Evolutionary conservation across 2,329 filamentous ascomycete genomes (phyloP).

Genomic region (Fusarium staphyleae): DNA sequence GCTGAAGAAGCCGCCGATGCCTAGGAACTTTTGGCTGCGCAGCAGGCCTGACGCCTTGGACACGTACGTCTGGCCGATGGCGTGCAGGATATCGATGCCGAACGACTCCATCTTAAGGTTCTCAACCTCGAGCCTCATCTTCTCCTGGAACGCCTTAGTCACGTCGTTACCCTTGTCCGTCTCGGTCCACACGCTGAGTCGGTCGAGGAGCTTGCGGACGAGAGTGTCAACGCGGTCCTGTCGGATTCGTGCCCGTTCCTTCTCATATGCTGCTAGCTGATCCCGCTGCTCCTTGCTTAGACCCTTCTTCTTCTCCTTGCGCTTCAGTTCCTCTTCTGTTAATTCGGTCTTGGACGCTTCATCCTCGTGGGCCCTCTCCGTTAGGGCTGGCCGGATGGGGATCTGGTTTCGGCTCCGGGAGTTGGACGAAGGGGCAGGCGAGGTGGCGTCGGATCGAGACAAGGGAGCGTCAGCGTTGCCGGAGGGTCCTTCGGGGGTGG

Average conservation of each 20-base stretch:
- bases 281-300: constrained; percentile 92
- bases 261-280: constrained; percentile 86
- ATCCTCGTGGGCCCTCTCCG: constrained; percentile 77
- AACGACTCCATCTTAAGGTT: constrained; percentile 99
- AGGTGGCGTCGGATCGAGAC: constrained; percentile 48
- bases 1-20: constrained; percentile 93
- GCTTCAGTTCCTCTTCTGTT: constrained; percentile 58
- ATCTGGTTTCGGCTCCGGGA: constrained; percentile 61
- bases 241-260: constrained; percentile 81
- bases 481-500: constrained; percentile 28
- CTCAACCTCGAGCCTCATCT: constrained; percentile 93
- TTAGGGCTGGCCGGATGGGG: constrained; percentile 83
- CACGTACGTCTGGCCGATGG: constrained; percentile 90
- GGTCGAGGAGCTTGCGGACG: constrained; percentile 83
- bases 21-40: constrained; percentile 96
- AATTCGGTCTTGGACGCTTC: constrained; percentile 79
- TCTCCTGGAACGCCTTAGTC: constrained; percentile 88
- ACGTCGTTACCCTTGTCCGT: constrained; percentile 89
- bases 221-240: constrained; percentile 90
- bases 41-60: constrained; percentile 87
- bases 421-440: constrained; percentile 52
- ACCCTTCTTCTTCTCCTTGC: constrained; percentile 83
- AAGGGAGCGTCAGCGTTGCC: constrained; percentile 33
- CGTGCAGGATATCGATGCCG: constrained; percentile 93
- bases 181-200: constrained; percentile 95